Conservation (phyloP, 176 grass and related monocot genomes). For the Melocanna baccifera region DNA sequence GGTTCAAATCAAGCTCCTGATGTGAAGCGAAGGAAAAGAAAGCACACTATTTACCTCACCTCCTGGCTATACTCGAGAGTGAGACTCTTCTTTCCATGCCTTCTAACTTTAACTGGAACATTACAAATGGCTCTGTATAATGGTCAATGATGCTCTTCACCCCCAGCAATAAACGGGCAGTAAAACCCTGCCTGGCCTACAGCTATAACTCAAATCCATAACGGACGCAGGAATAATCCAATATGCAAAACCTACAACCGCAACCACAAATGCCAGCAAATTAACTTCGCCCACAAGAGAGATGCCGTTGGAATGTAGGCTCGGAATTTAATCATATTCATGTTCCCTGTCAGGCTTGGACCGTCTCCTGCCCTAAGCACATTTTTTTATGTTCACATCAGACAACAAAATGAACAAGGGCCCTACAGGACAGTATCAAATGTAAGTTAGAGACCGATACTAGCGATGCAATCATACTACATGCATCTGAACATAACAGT, state of each 20-base stretch:
- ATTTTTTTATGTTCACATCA: neutral
- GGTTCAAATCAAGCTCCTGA: slow-evolving; percentile 1
- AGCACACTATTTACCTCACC: too few relatives aligned
- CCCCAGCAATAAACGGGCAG: neutral
- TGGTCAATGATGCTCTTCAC: neutral
- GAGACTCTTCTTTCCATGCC: slow-evolving; percentile 20
- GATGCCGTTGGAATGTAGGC: neutral
- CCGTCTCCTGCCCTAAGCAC: neutral
- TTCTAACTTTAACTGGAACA: neutral
- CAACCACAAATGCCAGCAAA: neutral
- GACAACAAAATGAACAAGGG: neutral
- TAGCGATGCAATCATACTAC: neutral
- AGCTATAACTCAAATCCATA: neutral
- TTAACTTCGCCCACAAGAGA: neutral
- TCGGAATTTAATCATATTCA: neutral
- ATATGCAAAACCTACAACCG: neutral
- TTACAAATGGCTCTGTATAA: neutral
- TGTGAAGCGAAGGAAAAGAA: neutral
- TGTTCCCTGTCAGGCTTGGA: neutral
- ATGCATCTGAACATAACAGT: neutral
- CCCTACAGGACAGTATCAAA: neutral
- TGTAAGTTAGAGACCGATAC: too few relatives aligned
- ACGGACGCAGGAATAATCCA: neutral
- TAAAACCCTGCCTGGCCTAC: neutral
- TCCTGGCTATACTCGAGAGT: neutral